Conservation (phyloP, 2,329 filamentous ascomycete genomes). For the Penicillium freii region DNA sequence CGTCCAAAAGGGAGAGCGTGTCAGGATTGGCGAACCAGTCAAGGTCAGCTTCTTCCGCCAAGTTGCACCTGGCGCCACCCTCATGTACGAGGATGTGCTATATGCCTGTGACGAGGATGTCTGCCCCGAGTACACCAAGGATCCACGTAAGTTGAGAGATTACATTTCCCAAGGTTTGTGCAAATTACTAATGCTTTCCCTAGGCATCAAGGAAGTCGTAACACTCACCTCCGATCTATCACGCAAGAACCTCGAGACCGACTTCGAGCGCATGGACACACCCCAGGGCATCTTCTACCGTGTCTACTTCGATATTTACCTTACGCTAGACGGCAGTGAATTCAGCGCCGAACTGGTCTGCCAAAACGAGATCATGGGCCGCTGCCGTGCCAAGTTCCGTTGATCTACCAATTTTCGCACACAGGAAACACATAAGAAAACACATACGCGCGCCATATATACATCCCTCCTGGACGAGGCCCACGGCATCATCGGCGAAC, state of each 20-base stretch:
- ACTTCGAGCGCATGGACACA: slow-evolving; percentile 99
- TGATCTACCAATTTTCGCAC: slow-evolving; percentile 33
- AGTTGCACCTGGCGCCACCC: slow-evolving; percentile 90
- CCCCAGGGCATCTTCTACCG: slow-evolving; percentile 95
- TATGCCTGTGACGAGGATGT: slow-evolving; percentile 98
- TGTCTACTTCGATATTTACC: slow-evolving; percentile 67
- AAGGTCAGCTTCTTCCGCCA: slow-evolving; percentile 99
- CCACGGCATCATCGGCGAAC: neutral
- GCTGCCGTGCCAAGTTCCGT: slow-evolving; percentile 86
- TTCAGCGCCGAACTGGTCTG: slow-evolving; percentile 99
- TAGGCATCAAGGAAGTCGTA: slow-evolving; percentile 98
- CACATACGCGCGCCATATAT: neutral
- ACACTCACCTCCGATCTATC: slow-evolving; percentile 96
- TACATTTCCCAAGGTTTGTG: neutral
- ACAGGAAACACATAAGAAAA: neutral
- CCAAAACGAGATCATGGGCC: slow-evolving; percentile 97
- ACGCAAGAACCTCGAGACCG: slow-evolving; percentile 97
- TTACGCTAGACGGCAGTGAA: slow-evolving; percentile 94
- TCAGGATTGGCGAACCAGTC: slow-evolving; percentile 98
- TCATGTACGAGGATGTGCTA: slow-evolving; percentile 99
- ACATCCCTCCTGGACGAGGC: neutral
- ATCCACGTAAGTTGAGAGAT: slow-evolving; percentile 77
- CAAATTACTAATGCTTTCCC: slow-evolving; percentile 3
- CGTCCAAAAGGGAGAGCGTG: slow-evolving; percentile 95
- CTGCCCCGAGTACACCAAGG: slow-evolving; percentile 97